Conservation (phyloP, 257 asterid species). For the Asclepias syriaca region DNA sequence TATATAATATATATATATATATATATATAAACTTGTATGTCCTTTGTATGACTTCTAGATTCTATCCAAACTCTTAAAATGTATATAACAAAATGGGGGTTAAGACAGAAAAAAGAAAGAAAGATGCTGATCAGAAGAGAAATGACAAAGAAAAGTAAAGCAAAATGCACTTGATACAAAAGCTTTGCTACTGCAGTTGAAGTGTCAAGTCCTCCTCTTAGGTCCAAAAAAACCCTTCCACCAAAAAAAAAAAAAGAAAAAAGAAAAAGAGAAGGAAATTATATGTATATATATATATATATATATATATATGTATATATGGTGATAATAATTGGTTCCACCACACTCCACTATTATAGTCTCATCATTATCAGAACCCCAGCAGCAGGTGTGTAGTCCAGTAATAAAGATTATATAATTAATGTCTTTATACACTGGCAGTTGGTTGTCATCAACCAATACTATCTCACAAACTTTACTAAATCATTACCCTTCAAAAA, state of each 20-base stretch:
- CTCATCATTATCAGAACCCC: constrained; percentile 18
- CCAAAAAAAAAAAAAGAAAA: not conserved
- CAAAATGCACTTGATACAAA: too few relatives aligned
- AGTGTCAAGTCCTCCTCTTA: too few relatives aligned
- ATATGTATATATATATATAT: not conserved
- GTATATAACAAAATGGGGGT: too few relatives aligned
- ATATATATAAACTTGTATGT: too few relatives aligned
- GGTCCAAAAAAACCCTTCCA: not conserved
- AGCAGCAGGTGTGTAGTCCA: constrained; percentile 5
- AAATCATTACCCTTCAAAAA: not conserved
- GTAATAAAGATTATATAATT: not conserved
- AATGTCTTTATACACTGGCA: constrained; percentile 15
- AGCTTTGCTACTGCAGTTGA: too few relatives aligned
- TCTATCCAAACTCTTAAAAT: too few relatives aligned
- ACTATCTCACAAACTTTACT: not conserved
- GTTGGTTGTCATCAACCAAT: constrained; percentile 36
- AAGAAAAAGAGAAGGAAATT: not conserved
- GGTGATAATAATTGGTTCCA: constrained; percentile 29
- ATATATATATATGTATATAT: not conserved
- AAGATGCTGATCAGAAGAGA: too few relatives aligned
- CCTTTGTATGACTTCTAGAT: too few relatives aligned
- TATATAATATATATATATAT: too few relatives aligned
- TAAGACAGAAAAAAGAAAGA: too few relatives aligned
- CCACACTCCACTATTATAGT: constrained; percentile 14
- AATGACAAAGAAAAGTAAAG: too few relatives aligned